Evolutionary conservation across 2,329 filamentous ascomycete species (phyloP).

Genomic region (Hansfordia pulvinata): DNA sequence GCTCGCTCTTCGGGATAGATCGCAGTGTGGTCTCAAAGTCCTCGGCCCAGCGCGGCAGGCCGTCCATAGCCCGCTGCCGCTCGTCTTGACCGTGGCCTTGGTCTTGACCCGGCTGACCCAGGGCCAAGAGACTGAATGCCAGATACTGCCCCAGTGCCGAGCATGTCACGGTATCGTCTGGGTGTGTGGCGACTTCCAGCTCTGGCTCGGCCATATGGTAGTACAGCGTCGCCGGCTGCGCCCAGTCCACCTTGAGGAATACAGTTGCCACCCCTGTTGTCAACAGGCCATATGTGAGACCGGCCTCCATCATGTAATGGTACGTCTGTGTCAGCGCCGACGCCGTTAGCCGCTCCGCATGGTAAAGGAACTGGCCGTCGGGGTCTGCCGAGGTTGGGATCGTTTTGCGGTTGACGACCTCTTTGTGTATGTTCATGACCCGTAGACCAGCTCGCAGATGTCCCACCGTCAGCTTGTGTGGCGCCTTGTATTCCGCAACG

Average conservation of each 20-base stretch:
- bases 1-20: slow-evolving; percentile 8
- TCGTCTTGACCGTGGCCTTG: slow-evolving; percentile 9
- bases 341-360: slow-evolving; percentile 21
- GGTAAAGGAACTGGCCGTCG: slow-evolving; percentile 18
- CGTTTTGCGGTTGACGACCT: slow-evolving; percentile 17
- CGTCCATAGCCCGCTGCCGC: slow-evolving; percentile 2
- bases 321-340: slow-evolving; percentile 32
- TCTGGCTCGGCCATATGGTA: slow-evolving; percentile 18
- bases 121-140: slow-evolving; percentile 15
- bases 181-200: slow-evolving; percentile 11
- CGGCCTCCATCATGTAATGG: slow-evolving; percentile 32
- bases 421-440: slow-evolving; percentile 23
- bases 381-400: slow-evolving; percentile 11
- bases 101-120: slow-evolving; percentile 6
- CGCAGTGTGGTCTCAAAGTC: slow-evolving; percentile 12
- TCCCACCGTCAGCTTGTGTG: slow-evolving; percentile 26
- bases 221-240: slow-evolving; percentile 11
- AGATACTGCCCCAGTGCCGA: slow-evolving; percentile 16
- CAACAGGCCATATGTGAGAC: slow-evolving; percentile 27
- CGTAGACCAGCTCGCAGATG: slow-evolving; percentile 27
- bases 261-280: slow-evolving; percentile 27
- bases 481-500: slow-evolving; percentile 30
- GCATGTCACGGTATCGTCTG: slow-evolving; percentile 6
- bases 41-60: slow-evolving; percentile 8
- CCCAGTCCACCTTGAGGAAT: slow-evolving; percentile 23